phyloP scores from a whole-genome alignment of 1,139 yeast genomes.

The Saccharomyces hybrid region DNA sequence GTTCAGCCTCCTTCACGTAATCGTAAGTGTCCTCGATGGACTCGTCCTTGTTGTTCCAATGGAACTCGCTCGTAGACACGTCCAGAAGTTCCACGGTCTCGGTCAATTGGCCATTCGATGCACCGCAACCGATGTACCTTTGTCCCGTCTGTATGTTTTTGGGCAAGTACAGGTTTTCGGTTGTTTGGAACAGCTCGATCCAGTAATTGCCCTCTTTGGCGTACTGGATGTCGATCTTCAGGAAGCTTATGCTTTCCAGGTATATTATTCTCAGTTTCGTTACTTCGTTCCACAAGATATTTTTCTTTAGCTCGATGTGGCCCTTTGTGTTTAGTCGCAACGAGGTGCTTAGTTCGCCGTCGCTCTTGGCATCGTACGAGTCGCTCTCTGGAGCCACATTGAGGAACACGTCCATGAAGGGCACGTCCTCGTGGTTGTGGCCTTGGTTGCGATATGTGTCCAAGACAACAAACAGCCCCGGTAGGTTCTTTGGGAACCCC shows the following conservation, averaged over 20 bases:
- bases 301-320: constrained; percentile 12
- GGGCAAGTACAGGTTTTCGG: constrained; percentile 45
- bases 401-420: constrained; percentile 23
- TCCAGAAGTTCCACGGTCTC: constrained; percentile 55
- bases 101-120: constrained; percentile 76
- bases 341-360: constrained; percentile 22
- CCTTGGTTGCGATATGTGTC: constrained; percentile 24
- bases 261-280: constrained; percentile 33
- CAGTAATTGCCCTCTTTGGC: constrained; percentile 36
- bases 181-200: constrained; percentile 57
- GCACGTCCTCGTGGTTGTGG: constrained; percentile 11
- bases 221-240: constrained; percentile 50
- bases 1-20: constrained; percentile 28
- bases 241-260: constrained; percentile 51
- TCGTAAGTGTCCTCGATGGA: constrained; percentile 18
- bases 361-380: constrained; percentile 21
- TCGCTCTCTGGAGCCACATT: constrained; percentile 22
- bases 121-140: constrained; percentile 56
- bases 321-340: constrained; percentile 13
- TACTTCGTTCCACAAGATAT: constrained; percentile 12
- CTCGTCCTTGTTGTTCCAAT: constrained; percentile 33
- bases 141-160: constrained; percentile 20
- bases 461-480: constrained; percentile 27
- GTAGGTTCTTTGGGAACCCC: constrained; percentile 32
- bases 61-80: constrained; percentile 44